Conservation (phyloP, 169 alveolate species). For the Plasmodium reichenowi region DNA sequence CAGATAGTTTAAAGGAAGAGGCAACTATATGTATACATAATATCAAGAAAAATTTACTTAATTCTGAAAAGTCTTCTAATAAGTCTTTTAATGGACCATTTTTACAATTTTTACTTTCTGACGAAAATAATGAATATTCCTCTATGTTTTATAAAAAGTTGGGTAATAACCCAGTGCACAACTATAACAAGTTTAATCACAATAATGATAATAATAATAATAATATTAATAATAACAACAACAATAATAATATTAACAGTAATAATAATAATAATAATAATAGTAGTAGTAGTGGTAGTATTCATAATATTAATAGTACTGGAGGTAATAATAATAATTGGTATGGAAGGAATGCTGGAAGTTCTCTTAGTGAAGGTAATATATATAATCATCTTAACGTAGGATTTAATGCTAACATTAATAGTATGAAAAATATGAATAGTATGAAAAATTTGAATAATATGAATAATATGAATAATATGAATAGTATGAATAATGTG, state of each 20-base stretch:
- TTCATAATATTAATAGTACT: not conserved
- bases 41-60: conserved; percentile 41
- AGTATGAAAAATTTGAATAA: too few species aligned
- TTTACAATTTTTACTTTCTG: conserved; percentile 43
- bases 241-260: not conserved
- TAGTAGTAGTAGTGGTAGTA: too few species aligned
- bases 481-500: too few species aligned
- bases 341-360: too few species aligned
- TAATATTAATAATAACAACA: not conserved
- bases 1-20: conserved; percentile 53
- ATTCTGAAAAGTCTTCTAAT: conserved; percentile 22
- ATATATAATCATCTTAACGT: too few species aligned
- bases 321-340: not conserved
- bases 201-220: not conserved
- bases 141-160: conserved; percentile 13
- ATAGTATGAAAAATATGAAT: too few species aligned
- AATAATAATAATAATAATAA: too few species aligned
- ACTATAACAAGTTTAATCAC: not conserved
- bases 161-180: conserved; percentile 4
- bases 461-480: too few species aligned
- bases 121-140: conserved; percentile 20
- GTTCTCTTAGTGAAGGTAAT: too few species aligned
- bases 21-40: conserved; percentile 57
- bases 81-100: conserved; percentile 30
- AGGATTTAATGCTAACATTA: too few species aligned